A percentile compares a stretch with the other conserved stretches of the same genome.
Conservation (phyloP, 2,329 filamentous ascomycete species). For the Pseudohalonectria lignicola region DNA sequence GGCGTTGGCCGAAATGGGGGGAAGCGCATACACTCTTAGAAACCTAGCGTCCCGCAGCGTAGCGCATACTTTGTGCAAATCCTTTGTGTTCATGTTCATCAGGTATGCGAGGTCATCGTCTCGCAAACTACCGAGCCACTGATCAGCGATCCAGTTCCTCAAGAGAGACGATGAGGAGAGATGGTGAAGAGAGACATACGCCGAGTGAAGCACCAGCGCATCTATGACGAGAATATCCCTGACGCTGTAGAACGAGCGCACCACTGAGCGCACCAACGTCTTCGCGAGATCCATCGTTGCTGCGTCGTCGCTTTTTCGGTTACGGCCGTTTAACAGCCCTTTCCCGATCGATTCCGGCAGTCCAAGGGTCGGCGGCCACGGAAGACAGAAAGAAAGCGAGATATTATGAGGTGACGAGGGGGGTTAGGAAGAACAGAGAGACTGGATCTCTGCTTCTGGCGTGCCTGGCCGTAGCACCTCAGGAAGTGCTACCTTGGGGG, state of each 20-base stretch:
- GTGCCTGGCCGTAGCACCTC: slow-evolving; percentile 1
- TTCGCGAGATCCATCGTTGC: slow-evolving; percentile 45
- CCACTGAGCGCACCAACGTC: slow-evolving; percentile 75
- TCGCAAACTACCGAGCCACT: slow-evolving; percentile 48
- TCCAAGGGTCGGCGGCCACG: not conserved
- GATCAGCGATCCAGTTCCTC: not conserved
- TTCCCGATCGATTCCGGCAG: not conserved
- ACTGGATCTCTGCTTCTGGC: no score
- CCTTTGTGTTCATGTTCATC: slow-evolving; percentile 82
- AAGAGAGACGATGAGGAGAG: slow-evolving; percentile 20
- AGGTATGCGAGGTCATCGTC: slow-evolving; percentile 82
- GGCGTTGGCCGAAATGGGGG: no score
- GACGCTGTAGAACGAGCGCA: slow-evolving; percentile 77
- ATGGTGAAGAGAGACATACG: slow-evolving; percentile 40
- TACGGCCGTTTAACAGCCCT: no score
- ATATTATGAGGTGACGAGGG: not conserved
- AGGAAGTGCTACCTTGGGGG: slow-evolving; percentile 2
- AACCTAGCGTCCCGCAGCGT: slow-evolving; percentile 79
- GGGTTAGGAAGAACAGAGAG: no score
- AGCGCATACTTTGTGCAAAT: slow-evolving; percentile 80
- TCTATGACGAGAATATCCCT: slow-evolving; percentile 79
- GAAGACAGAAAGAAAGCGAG: not conserved
- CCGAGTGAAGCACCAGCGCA: slow-evolving; percentile 73
- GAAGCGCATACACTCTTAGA: slow-evolving; percentile 59
- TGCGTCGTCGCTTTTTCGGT: no score